Conservation (phyloP, 192 early-diverging fungal genomes). For the Gonapodya prolifera region DNA sequence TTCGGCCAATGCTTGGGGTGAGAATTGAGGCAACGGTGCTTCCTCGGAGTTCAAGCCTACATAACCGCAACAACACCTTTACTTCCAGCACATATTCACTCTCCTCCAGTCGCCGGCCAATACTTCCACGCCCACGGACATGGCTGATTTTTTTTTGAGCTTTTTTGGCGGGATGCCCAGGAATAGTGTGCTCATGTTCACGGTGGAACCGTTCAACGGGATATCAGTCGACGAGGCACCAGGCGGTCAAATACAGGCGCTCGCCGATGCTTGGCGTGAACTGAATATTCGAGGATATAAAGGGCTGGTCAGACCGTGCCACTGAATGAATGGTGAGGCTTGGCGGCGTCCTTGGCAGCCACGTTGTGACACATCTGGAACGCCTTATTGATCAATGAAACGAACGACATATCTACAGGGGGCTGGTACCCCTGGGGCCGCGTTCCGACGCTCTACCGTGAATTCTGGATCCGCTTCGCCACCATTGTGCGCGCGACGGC, state of each 20-base stretch:
- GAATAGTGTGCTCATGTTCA: neutral
- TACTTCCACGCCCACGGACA: neutral
- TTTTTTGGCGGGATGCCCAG: neutral
- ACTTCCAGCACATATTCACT: neutral
- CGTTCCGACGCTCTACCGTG: neutral
- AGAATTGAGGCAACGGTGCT: too few relatives aligned
- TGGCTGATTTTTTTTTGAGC: neutral
- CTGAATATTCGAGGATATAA: neutral
- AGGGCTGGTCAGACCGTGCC: neutral
- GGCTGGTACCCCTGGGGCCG: neutral
- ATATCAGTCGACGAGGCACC: neutral
- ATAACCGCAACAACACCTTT: too few relatives aligned
- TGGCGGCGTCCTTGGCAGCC: too few relatives aligned
- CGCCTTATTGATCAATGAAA: too few relatives aligned
- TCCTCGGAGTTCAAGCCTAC: too few relatives aligned
- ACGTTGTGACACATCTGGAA: neutral
- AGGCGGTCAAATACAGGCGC: neutral
- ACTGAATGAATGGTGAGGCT: neutral
- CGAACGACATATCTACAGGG: neutral
- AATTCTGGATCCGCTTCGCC: neutral
- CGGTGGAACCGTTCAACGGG: neutral
- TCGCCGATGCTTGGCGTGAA: neutral
- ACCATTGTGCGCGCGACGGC: constrained; percentile 1
- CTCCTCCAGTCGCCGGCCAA: neutral
- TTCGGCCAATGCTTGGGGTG: neutral